Evolutionary conservation across 1,139 yeast species (phyloP).

Genomic region (Taphrina populina): DNA sequence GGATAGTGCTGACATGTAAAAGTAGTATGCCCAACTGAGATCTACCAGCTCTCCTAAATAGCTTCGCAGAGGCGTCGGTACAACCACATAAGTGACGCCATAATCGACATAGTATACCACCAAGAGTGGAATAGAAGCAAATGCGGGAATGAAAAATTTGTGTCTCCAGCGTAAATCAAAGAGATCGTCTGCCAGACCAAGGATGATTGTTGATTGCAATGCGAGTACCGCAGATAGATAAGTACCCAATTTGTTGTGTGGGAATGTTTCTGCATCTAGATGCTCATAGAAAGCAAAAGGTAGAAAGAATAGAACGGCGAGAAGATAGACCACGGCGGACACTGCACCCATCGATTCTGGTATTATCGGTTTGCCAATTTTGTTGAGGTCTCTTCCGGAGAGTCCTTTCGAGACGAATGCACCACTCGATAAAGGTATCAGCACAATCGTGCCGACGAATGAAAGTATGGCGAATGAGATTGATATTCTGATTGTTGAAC

Average conservation of each 20-base stretch:
- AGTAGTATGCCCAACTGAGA: slow-evolving; percentile 65
- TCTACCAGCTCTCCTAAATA: slow-evolving; percentile 40
- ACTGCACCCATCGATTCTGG: slow-evolving; percentile 94
- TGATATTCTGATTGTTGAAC: slow-evolving; percentile 43
- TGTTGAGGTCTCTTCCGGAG: slow-evolving; percentile 78
- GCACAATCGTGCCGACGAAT: slow-evolving; percentile 55
- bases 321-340: slow-evolving; percentile 74
- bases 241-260: slow-evolving; percentile 81
- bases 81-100: slow-evolving; percentile 84
- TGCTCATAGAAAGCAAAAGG: slow-evolving; percentile 87
- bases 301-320: slow-evolving; percentile 77
- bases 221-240: slow-evolving; percentile 82
- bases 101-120: slow-evolving; percentile 92
- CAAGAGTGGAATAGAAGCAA: slow-evolving; percentile 86
- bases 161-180: slow-evolving; percentile 97
- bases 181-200: slow-evolving; percentile 91
- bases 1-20: slow-evolving; percentile 85
- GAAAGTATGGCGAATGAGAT: slow-evolving; percentile 69
- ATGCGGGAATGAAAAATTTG: slow-evolving; percentile 90
- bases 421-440: slow-evolving; percentile 67
- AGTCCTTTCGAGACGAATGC: slow-evolving; percentile 75
- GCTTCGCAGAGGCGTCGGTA: slow-evolving; percentile 66
- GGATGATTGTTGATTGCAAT: slow-evolving; percentile 74
- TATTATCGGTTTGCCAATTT: slow-evolving; percentile 64
- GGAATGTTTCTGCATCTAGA: slow-evolving; percentile 58